phyloP scores from a whole-genome alignment of 495 filamentous ascomycete genomes.

The Podospora pseudocomata region DNA sequence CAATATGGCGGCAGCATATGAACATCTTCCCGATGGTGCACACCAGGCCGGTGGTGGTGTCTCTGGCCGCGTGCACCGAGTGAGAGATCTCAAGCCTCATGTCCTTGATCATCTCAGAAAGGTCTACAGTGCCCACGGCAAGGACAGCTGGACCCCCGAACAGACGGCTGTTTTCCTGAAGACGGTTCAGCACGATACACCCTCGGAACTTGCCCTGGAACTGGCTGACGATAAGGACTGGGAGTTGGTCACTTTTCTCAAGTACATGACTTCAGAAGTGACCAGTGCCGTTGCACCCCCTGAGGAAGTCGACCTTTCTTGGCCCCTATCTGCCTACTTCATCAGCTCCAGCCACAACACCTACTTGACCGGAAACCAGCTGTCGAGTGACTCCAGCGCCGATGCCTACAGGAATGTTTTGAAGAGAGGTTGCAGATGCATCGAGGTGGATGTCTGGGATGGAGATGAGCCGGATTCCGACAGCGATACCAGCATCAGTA shows the following conservation, averaged over 20 bases:
- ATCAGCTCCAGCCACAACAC: conserved; percentile 94
- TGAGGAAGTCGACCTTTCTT: conserved; percentile 49
- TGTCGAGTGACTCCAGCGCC: conserved; percentile 76
- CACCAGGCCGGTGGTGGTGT: conserved; percentile 40
- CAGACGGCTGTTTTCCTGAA: conserved; percentile 38
- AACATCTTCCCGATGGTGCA: conserved; percentile 24
- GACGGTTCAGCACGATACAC: conserved; percentile 35
- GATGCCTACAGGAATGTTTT: conserved; percentile 84
- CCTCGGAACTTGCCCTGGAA: conserved; percentile 25
- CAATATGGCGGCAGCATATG: conserved; percentile 1
- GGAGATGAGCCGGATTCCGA: conserved; percentile 55
- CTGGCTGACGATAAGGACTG: conserved; percentile 24
- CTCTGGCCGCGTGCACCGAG: conserved; percentile 24
- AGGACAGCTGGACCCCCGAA: conserved; percentile 35
- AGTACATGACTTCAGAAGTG: conserved; percentile 57
- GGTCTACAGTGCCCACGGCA: conserved; percentile 37
- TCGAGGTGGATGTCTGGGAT: conserved; percentile 96
- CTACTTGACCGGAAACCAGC: conserved; percentile 87
- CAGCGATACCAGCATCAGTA: conserved; percentile 31
- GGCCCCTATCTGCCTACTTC: conserved; percentile 81
- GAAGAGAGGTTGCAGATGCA: conserved; percentile 78
- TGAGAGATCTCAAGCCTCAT: conserved; percentile 31
- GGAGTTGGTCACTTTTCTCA: conserved; percentile 51
- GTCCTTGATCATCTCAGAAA: conserved; percentile 37
- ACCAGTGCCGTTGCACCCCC: conserved; percentile 44